Evolutionary conservation across 768 basidiomycete genomes (phyloP).

Genomic region (Naematelia aurantialba): DNA sequence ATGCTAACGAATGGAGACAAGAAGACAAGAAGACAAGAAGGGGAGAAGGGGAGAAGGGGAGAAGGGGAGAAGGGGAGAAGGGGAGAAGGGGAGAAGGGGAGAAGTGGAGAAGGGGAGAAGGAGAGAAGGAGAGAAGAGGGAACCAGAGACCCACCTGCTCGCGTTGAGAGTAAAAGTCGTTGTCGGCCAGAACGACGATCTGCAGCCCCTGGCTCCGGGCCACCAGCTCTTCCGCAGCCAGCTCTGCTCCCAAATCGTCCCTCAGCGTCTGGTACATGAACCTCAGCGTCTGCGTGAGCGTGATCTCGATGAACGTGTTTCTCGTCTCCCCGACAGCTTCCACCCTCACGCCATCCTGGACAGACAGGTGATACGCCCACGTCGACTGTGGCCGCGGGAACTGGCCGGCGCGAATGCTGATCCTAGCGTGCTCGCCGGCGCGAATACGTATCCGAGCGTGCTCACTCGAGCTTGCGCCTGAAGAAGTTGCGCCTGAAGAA

Average conservation of each 20-base stretch:
- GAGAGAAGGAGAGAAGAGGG: not conserved
- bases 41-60: too few relatives aligned
- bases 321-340: constrained; percentile 7
- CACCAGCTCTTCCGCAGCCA: constrained; percentile 5
- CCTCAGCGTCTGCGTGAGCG: constrained; percentile 72
- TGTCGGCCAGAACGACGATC: constrained; percentile 82
- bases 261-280: constrained; percentile 53
- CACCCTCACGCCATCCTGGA: constrained; percentile 1
- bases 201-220: constrained; percentile 57
- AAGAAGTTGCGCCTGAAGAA: too few relatives aligned
- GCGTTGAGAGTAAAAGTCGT: constrained; percentile 96
- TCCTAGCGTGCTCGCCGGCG: not conserved
- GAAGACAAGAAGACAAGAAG: not conserved
- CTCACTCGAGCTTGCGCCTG: not conserved
- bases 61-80: not conserved
- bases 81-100: not conserved
- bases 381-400: constrained; percentile 63
- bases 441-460: not conserved
- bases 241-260: not conserved
- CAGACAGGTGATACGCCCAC: constrained; percentile 66
- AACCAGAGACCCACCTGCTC: constrained; percentile 60
- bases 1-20: not conserved
- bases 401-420: constrained; percentile 66
- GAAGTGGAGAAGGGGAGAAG: not conserved
- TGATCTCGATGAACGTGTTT: constrained; percentile 91